Base-by-base conservation (phyloP, 306 rosid genomes). In the Sesbania bispinosa region DNA sequence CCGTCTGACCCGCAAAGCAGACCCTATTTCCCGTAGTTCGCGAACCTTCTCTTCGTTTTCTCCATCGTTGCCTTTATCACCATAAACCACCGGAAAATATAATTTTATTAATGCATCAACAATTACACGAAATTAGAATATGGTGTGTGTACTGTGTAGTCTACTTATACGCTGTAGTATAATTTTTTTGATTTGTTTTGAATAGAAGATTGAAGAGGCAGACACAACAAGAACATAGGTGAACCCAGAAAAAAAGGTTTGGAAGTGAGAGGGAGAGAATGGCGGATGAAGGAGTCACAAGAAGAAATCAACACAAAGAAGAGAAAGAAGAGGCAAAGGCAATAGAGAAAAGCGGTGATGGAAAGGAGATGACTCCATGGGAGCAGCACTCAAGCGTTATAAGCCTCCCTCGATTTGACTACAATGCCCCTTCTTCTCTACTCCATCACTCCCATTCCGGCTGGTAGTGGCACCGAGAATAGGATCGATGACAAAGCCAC, bases 351-450 rank as follows among this genome's bases (percentile, higher is more conserved):
- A 27, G 4, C 11, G 23, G 0, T 9, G 6, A 4, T 10, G 45
- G 45, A 13, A 53, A 23, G 32, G 57, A 32, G 63, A 77, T 93
- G 98, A 82, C 77, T 54, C 97, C 97, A 6, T 93, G 98, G 97
- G 98, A 93, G 83, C 98, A 93, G 68, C 98, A 93, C 81, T 79
- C 88, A 0, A 77, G 62, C 9, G 92, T 93, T n/a, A 93, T 93
- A 48, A 85, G 74, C 24, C 87, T 93, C 11, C 97, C 98, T 80
- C 96, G 98, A 35, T 93, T 78, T 47, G 89, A 93, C 81, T 93
- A 90, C 78, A 85, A 85, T 27, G 96, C 98, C 10, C 97, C 98
- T 10, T 83, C 94, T 77, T 79, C 94, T 26, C 90, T 93, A 71
- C 86, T 93, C 75, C 83, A 18, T 50, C 33, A 79, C 62, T 87